Percentiles rank a stretch among this genome's conserved stretches.
Conservation (phyloP, 2,329 filamentous ascomycete genomes). For the Trichoderma hamatum region DNA sequence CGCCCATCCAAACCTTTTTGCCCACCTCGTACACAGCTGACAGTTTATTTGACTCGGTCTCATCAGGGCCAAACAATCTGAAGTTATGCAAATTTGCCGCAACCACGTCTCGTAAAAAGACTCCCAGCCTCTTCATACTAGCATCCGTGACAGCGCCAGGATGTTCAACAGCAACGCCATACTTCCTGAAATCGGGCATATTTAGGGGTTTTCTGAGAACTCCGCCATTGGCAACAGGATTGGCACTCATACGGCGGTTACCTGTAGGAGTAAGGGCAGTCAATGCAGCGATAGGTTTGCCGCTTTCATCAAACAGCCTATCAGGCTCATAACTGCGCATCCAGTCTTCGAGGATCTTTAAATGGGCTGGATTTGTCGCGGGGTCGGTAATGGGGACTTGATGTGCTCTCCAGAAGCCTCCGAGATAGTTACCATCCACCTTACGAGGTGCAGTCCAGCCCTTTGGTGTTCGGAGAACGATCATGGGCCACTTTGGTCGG, state of each 20-base stretch:
- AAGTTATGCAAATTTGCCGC: conserved; percentile 67
- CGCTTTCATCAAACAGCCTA: conserved; percentile 66
- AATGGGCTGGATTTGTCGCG: conserved; percentile 63
- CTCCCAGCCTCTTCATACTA: conserved; percentile 72
- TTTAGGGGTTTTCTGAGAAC: conserved; percentile 66
- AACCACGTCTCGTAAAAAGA: conserved; percentile 69
- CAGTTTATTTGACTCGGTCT: conserved; percentile 82
- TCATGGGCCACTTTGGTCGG: conserved; percentile 77
- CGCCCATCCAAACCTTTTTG: conserved; percentile 80
- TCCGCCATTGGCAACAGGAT: conserved; percentile 75
- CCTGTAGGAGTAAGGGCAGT: conserved; percentile 67
- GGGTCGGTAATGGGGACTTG: conserved; percentile 77
- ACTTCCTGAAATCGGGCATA: conserved; percentile 71
- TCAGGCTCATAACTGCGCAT: conserved; percentile 78
- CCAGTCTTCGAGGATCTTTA: conserved; percentile 73
- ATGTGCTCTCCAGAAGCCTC: conserved; percentile 78
- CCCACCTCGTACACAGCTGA: conserved; percentile 70
- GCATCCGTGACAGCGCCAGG: conserved; percentile 59
- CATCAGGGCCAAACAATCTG: conserved; percentile 77
- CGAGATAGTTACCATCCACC: conserved; percentile 69
- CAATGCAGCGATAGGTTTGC: conserved; percentile 65
- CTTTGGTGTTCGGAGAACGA: conserved; percentile 75
- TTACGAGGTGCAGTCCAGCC: conserved; percentile 78
- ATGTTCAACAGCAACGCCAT: conserved; percentile 64
- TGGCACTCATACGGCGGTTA: conserved; percentile 73